A percentile compares a stretch with the other conserved stretches of the same genome.
Evolutionary conservation across 169 alveolate genomes (phyloP).

Genomic region (Cryptosporidium andersoni): DNA sequence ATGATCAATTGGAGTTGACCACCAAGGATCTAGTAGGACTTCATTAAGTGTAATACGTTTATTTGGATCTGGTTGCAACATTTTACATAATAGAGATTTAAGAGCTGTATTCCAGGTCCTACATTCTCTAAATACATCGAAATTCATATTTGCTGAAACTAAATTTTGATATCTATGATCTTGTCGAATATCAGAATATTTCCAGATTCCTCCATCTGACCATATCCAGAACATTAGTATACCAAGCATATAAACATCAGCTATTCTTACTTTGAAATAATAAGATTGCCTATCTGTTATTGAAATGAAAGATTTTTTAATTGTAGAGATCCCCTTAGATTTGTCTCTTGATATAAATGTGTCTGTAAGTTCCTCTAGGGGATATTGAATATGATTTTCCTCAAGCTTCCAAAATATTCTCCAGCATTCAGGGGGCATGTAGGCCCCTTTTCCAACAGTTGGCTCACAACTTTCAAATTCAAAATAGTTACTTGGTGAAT

Average conservation of each 20-base stretch:
- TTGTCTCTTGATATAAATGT: slow-evolving; percentile 2
- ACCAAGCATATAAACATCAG: slow-evolving; percentile 79
- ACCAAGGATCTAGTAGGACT: slow-evolving; percentile 59
- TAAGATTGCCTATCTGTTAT: slow-evolving; percentile 74
- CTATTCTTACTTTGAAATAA: slow-evolving; percentile 79
- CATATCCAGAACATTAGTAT: slow-evolving; percentile 81
- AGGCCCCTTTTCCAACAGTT: slow-evolving; percentile 83
- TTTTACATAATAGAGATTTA: slow-evolving; percentile 16
- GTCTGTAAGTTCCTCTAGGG: slow-evolving; percentile 44
- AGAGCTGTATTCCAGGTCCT: slow-evolving; percentile 46
- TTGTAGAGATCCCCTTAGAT: slow-evolving; percentile 44
- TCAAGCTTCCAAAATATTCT: slow-evolving; percentile 74
- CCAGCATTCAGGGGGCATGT: slow-evolving; percentile 87
- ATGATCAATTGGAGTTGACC: slow-evolving; percentile 8
- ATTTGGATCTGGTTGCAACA: slow-evolving; percentile 61
- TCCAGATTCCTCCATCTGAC: slow-evolving; percentile 84
- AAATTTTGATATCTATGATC: slow-evolving; percentile 73
- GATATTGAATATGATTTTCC: slow-evolving; percentile 51
- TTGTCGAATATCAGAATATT: slow-evolving; percentile 79
- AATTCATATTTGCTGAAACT: slow-evolving; percentile 51
- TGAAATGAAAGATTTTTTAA: slow-evolving; percentile 39
- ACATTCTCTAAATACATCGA: slow-evolving; percentile 67
- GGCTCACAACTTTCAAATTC: slow-evolving; percentile 82
- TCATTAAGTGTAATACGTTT: slow-evolving; percentile 62
- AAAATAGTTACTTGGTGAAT: slow-evolving; percentile 69